Base-by-base conservation (phyloP, 495 filamentous ascomycete genomes). In the Thermochaetoides thermophila region DNA sequence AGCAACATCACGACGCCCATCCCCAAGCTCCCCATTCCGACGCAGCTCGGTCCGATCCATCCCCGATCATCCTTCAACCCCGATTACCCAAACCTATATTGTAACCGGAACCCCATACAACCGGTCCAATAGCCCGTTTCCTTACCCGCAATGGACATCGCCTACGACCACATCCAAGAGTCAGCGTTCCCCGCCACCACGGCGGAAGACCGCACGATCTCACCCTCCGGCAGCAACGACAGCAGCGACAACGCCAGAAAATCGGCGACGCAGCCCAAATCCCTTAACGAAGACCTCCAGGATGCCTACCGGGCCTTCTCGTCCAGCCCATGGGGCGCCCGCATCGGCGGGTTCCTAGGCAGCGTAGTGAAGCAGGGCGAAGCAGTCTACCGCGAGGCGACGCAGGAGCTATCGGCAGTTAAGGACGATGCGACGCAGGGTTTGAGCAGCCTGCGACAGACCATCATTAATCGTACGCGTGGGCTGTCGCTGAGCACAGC, bases 101-200 rank as follows among this genome's bases (percentile, higher is more conserved):
- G n/a, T n/a, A n/a, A n/a, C n/a, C n/a, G n/a, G n/a, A n/a, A n/a
- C n/a, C n/a, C n/a, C n/a, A n/a, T n/a, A n/a, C n/a, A n/a, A n/a
- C n/a, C n/a, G n/a, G n/a, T n/a, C n/a, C n/a, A n/a, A n/a, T n/a
- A n/a, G n/a, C n/a, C n/a, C n/a, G n/a, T n/a, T n/a, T n/a, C 20
- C 10, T 13, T 40, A 55, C 24, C 35, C 41, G 45, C 35, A 45
- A 97, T 97, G 89, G 89, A 97, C 69, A 57, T 92, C 46, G 85
- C 89, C 24, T 97, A 96, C 68, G 89, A 97, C 50, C 85, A 93
- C 55, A 91, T 97, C 45, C 78, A 84, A 49, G 84, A 93, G 61
- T 78, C 86, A 51, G 66, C 71, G 34, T 63, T 83, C 41, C 64
- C 69, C 15, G 72, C 81, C 26, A 68, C 78, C 28, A 54, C 63